These are phyloP conservation scores for Barnettozyma siamensis DNA, from an alignment of 805 yeast genomes.

Conservation along the genomic window DNA sequence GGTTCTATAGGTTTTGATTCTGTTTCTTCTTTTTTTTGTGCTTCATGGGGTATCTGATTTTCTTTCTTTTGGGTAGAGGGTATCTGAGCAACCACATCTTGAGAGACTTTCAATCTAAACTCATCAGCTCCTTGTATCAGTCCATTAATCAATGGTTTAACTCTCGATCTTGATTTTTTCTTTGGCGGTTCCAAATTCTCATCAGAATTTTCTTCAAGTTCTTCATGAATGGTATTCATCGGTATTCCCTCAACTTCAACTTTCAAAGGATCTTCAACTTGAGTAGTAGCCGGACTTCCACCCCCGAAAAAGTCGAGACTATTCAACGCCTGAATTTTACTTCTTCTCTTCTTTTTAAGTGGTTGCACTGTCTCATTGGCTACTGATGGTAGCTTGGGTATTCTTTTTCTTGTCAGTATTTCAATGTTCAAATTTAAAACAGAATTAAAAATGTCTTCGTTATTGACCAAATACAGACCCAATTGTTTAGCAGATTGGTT, in stretches of 20 bases:
- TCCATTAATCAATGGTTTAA: slow-evolving; percentile 5
- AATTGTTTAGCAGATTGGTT: slow-evolving; percentile 16
- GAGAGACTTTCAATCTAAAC: background rate
- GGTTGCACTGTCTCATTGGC: slow-evolving; percentile 4
- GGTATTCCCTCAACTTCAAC: background rate
- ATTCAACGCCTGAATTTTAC: slow-evolving; percentile 28
- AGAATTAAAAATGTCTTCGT: slow-evolving; percentile 26
- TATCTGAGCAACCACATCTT: background rate
- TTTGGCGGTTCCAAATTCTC: slow-evolving; percentile 1
- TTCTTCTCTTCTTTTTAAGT: slow-evolving; percentile 11
- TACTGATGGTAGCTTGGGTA: slow-evolving; percentile 5
- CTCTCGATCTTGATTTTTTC: slow-evolving; percentile 9
- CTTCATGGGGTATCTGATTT: background rate
- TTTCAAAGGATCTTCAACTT: slow-evolving; percentile 2
- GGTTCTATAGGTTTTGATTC: background rate
- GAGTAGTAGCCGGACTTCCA: slow-evolving; percentile 18
- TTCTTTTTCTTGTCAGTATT: slow-evolving; percentile 11
- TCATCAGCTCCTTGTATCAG: background rate
- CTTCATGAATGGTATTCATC: background rate
- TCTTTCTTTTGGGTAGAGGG: background rate
- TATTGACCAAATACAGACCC: slow-evolving; percentile 18
- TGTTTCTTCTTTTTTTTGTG: background rate
- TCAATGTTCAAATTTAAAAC: slow-evolving; percentile 16
- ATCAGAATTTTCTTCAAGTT: background rate
- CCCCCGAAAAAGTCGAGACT: slow-evolving; percentile 36